phyloP scores from a whole-genome alignment of 306 rosid genomes.

The Cucumis melo region DNA sequence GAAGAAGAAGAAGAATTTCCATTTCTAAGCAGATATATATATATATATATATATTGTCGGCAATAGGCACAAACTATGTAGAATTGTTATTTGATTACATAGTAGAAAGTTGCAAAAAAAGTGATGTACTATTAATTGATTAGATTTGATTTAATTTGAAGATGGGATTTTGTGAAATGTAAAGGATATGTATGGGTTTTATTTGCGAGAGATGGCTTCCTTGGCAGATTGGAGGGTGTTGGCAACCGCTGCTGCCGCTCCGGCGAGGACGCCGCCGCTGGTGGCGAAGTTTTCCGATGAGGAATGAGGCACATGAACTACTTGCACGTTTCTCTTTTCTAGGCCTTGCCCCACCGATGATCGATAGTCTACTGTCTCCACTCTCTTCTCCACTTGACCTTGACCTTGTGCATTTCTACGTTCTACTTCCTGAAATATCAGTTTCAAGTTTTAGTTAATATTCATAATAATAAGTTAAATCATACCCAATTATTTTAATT shows the following conservation, averaged over 20 bases:
- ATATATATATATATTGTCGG: background rate
- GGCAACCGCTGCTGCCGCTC: conserved; percentile 36
- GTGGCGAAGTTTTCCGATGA: conserved; percentile 2
- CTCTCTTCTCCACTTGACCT: conserved; percentile 23
- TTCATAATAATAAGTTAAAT: no score
- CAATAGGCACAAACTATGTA: background rate
- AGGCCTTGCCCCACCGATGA: conserved; percentile 36
- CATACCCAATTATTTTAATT: no score
- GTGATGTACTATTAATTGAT: background rate
- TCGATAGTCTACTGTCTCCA: conserved; percentile 31
- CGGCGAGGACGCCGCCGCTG: conserved; percentile 38
- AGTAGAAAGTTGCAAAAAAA: background rate
- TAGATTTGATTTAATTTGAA: background rate
- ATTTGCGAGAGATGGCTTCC: conserved; percentile 32
- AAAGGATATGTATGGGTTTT: background rate
- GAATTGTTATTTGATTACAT: background rate
- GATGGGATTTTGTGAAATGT: background rate
- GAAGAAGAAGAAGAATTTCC: background rate
- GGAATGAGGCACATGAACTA: conserved; percentile 33
- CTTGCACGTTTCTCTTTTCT: conserved; percentile 32
- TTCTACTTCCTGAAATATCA: conserved; percentile 6
- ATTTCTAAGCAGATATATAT: background rate
- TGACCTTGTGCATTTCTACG: background rate
- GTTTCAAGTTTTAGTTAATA: background rate
- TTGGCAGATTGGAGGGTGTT: conserved; percentile 43